Evolutionary conservation across 345 rosid genomes (phyloP).

Genomic region (Sisymbrium irio): DNA sequence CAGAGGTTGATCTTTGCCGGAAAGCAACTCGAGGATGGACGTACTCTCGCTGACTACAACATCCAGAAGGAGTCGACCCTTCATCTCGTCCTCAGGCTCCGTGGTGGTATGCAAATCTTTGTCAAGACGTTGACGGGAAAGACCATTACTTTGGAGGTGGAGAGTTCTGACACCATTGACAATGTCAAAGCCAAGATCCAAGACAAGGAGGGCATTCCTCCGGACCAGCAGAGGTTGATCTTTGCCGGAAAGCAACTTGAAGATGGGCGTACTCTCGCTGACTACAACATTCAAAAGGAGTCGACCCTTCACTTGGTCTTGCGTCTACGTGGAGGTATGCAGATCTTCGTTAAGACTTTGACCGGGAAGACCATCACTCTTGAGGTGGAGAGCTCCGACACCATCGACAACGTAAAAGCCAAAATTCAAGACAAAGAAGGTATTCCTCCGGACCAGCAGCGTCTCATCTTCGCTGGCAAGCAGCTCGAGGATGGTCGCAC

Average conservation of each 20-base stretch:
- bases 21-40: constrained; percentile 45
- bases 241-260: constrained; percentile 44
- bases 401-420: constrained; percentile 20
- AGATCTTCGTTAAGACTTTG: constrained; percentile 31
- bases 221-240: constrained; percentile 49
- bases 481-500: constrained; percentile 38
- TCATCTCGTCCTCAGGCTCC: constrained; percentile 33
- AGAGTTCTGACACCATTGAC: constrained; percentile 45
- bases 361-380: constrained; percentile 15
- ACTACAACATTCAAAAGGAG: constrained; percentile 10
- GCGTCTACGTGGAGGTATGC: constrained; percentile 50
- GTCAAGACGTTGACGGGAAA: constrained; percentile 44
- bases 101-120: constrained; percentile 52
- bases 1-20: constrained; percentile 48
- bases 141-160: constrained; percentile 45
- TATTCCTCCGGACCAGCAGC: constrained; percentile 31
- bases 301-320: constrained; percentile 43
- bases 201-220: constrained; percentile 48
- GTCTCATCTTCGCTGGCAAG: constrained; percentile 32
- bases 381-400: constrained; percentile 23
- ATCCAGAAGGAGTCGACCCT: constrained; percentile 45
- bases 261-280: background rate
- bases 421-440: constrained; percentile 35
- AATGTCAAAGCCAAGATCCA: constrained; percentile 49
- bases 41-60: constrained; percentile 45